Conservation (phyloP, 768 basidiomycete species). For the Rhizopogon salebrosus region DNA sequence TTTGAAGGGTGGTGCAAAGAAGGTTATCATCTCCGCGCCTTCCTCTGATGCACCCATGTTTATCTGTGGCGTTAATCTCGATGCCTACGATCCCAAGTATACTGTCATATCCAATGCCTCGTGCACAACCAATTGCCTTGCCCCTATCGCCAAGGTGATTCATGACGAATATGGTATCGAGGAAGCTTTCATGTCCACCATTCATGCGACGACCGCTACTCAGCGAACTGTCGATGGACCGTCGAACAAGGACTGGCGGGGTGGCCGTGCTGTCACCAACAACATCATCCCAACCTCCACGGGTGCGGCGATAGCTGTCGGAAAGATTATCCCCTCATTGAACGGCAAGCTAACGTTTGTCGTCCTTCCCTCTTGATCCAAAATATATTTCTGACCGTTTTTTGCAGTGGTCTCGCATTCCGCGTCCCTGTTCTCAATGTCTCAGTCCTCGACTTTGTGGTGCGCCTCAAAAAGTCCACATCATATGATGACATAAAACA, state of each 20-base stretch:
- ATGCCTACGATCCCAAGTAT: constrained; percentile 78
- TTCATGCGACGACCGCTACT: constrained; percentile 89
- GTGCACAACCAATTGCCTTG: constrained; percentile 97
- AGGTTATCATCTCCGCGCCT: constrained; percentile 95
- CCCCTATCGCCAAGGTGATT: constrained; percentile 91
- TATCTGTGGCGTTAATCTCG: constrained; percentile 88
- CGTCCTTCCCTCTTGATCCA: too few species aligned
- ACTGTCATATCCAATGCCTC: constrained; percentile 91
- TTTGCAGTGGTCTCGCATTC: constrained; percentile 75
- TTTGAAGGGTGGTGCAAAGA: constrained; percentile 95
- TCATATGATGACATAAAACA: constrained; percentile 85
- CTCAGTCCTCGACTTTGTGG: constrained; percentile 92
- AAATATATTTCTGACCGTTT: not conserved
- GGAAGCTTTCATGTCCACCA: constrained; percentile 94
- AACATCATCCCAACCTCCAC: constrained; percentile 98
- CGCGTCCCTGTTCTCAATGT: constrained; percentile 90
- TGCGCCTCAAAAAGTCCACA: constrained; percentile 77
- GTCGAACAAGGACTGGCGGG: constrained; percentile 90
- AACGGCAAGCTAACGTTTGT: constrained; percentile 91
- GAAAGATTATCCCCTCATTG: constrained; percentile 87
- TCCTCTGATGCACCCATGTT: constrained; percentile 89
- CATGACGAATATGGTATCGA: constrained; percentile 90
- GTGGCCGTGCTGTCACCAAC: constrained; percentile 84
- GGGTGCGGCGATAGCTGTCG: constrained; percentile 93
- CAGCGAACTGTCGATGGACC: constrained; percentile 88